Percentiles rank a stretch among this genome's conserved stretches.
phyloP scores from a whole-genome alignment of 495 filamentous ascomycete species.

The Ramalina peruviana region DNA sequence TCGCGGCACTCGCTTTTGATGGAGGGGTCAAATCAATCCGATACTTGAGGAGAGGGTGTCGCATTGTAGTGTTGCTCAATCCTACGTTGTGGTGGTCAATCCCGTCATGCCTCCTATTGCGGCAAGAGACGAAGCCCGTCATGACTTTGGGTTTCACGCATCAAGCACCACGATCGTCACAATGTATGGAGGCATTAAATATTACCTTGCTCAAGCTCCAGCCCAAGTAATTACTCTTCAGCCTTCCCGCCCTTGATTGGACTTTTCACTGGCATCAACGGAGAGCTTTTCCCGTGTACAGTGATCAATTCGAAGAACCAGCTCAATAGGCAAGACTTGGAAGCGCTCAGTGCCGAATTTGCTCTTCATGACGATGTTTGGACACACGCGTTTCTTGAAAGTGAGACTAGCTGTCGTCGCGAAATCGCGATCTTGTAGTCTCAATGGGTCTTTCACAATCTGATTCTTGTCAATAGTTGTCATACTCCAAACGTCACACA shows the following conservation, averaged over 20 bases:
- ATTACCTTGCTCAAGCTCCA: neutral
- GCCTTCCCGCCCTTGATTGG: neutral
- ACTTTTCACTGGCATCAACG: neutral
- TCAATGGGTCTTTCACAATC: neutral
- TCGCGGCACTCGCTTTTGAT: neutral
- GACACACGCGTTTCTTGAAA: slow-evolving; percentile 1
- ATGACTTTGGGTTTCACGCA: neutral
- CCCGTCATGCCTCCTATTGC: neutral
- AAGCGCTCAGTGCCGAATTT: neutral
- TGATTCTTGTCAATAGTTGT: neutral
- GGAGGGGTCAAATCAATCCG: neutral
- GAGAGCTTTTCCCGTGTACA: neutral
- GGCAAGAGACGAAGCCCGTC: no score
- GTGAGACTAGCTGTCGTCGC: slow-evolving; percentile 3
- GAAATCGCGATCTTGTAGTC: neutral
- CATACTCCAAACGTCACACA: slow-evolving; percentile 1
- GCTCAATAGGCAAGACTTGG: slow-evolving; percentile 1
- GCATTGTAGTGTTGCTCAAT: neutral
- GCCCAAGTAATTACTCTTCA: slow-evolving; percentile 1
- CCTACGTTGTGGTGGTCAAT: neutral
- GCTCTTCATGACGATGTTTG: slow-evolving; percentile 5
- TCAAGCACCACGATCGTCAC: neutral
- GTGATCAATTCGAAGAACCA: slow-evolving; percentile 1
- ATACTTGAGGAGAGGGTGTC: neutral
- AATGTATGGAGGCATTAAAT: neutral